Base-by-base conservation (phyloP, 495 filamentous ascomycete genomes). In the Lepidopterella palustris region DNA sequence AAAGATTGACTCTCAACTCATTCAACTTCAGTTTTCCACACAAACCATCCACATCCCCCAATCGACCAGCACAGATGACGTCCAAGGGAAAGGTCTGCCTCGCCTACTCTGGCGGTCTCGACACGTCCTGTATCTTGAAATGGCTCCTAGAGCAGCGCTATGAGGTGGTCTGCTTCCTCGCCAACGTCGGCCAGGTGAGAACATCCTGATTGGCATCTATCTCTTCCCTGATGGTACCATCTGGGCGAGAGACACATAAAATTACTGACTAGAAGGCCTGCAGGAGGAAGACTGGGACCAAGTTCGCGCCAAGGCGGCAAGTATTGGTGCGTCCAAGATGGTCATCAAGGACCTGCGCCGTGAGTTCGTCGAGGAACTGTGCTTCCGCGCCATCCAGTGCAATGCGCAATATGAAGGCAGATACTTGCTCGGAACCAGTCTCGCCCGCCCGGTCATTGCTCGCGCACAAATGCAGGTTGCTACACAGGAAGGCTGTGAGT, bases 291-390 rank as follows among this genome's bases (percentile, higher is more conserved):
- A 69, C 39, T 71, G 55, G 35, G 67, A 69, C 5, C 42, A 35
- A 10, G 68, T 61, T 27, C 31, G 53, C 21, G 24, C 40, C 1
- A 71, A 71, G 52, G 68, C 68, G 11, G 1, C 51, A 15, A 71
- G 65, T 40, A 57, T 71, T 45, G 68, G 67, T n/a, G 68, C 68
- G 1, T n/a, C 52, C 13, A 69, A 71, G 53, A 59, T 67, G 23
- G 21, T 61, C 10, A 61, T 71, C 29, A 13, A 35, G 31, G 68
- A 70, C 31, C 42, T 65, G 10, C 56, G 56, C 27, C 50, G 54
- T 24, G 67, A 69, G 40, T 71, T 71, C 23, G 49, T 59, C n/a
- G 57, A 59, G 57, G 21, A 59, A 11, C 20, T 53, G 0, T 59
- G 57, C 24, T 32, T 59, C 57, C 57, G 57, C 25, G 57, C 57